Conservation (phyloP, 2,329 filamentous ascomycete genomes). For the Tolypocladium cylindrosporum region DNA sequence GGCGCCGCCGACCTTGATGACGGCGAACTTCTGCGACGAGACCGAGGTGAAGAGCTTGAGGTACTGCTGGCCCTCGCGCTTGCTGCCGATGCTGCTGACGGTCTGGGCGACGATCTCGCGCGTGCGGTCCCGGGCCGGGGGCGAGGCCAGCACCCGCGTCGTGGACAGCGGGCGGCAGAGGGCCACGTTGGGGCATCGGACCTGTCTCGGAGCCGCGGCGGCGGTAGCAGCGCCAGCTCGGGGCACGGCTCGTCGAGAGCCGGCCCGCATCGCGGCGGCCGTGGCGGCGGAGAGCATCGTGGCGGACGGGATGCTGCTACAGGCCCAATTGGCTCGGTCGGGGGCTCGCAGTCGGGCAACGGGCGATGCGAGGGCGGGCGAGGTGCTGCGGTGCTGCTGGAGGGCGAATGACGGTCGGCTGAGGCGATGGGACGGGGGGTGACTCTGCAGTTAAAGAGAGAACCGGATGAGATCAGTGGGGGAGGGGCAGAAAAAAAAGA, state of each 20-base stretch:
- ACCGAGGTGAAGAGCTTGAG: slow-evolving; percentile 95
- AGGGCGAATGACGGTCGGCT: background rate
- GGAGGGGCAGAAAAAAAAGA: slow-evolving; percentile 9
- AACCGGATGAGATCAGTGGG: background rate
- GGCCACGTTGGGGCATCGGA: slow-evolving; percentile 15
- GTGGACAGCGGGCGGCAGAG: slow-evolving; percentile 9
- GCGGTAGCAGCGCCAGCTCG: slow-evolving; percentile 10
- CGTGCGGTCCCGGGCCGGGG: slow-evolving; percentile 15
- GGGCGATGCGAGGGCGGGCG: background rate
- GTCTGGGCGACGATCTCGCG: slow-evolving; percentile 38
- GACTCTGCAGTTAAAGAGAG: background rate
- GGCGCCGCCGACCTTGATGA: slow-evolving; percentile 95
- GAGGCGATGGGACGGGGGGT: background rate
- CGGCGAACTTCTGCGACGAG: slow-evolving; percentile 92
- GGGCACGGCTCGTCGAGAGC: slow-evolving; percentile 29
- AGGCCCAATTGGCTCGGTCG: slow-evolving; percentile 12
- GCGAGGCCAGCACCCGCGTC: slow-evolving; percentile 1
- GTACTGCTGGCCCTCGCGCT: slow-evolving; percentile 94
- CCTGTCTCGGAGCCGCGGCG: slow-evolving; percentile 12
- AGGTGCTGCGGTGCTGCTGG: background rate
- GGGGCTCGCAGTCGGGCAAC: slow-evolving; percentile 1
- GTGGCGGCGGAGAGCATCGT: slow-evolving; percentile 31
- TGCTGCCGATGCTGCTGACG: slow-evolving; percentile 90
- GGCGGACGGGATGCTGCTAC: slow-evolving; percentile 6
- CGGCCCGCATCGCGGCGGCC: slow-evolving; percentile 31